Conservation (phyloP, 2,329 filamentous ascomycete genomes). For the Fusarium dlaminii region DNA sequence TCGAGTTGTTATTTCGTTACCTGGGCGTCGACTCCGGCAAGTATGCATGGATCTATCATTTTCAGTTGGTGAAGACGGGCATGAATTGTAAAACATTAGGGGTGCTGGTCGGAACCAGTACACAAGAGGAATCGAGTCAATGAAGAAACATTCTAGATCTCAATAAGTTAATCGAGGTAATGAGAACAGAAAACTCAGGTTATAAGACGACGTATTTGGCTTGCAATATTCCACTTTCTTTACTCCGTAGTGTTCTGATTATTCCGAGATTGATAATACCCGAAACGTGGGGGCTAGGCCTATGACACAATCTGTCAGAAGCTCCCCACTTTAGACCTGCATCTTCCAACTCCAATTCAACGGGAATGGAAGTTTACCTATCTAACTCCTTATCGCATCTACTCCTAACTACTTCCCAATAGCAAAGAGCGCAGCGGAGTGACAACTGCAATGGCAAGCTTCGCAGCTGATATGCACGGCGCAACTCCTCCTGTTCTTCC, state of each 20-base stretch:
- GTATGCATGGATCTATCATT: background rate
- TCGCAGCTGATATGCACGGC: conserved; percentile 42
- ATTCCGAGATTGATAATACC: background rate
- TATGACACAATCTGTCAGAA: background rate
- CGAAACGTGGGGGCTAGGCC: background rate
- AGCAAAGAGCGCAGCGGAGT: background rate
- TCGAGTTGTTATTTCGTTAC: background rate
- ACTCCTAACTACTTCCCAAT: background rate
- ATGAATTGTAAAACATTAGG: conserved; percentile 31
- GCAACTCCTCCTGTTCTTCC: conserved; percentile 71
- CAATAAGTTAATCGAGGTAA: background rate
- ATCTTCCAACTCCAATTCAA: conserved; percentile 4
- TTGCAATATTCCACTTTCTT: background rate
- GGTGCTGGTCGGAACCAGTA: conserved; percentile 10
- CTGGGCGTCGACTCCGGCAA: conserved; percentile 23
- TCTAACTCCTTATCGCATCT: background rate
- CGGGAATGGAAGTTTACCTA: background rate
- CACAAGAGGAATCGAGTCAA: conserved; percentile 1
- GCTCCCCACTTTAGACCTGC: conserved; percentile 20
- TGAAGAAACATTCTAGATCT: background rate
- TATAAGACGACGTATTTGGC: background rate
- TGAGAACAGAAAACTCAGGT: background rate
- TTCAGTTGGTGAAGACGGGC: conserved; percentile 8
- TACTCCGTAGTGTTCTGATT: background rate
- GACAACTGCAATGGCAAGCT: conserved; percentile 42